Evolutionary conservation across 192 early-diverging fungal genomes (phyloP), one percentile per base, ranked within the genome.

Genomic region (Backusella sp.): DNA sequence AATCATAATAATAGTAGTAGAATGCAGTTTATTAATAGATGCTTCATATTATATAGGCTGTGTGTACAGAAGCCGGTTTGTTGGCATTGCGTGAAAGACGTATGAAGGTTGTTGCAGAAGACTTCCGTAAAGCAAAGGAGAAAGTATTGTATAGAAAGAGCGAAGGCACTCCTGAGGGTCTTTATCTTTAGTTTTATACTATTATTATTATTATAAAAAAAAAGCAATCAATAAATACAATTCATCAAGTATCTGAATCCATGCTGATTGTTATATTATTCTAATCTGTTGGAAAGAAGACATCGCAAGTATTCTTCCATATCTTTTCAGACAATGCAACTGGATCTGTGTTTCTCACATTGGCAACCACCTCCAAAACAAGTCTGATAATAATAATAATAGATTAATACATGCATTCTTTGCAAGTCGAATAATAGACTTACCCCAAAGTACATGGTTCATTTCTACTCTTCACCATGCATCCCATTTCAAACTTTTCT

Each of bases 1-100:
- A 23, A 35, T 17, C 36, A 3, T 12, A 39, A 11, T 39, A 39
- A 39, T 39, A 39, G 1, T 11, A 42, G 41, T 1, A 44, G 42
- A 17, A 17, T 17, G 2, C 34, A 19, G 32, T 37, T 37, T 2
- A 39, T 28, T 23, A 28, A 28, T 28, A 0, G 8, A 70, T 70
- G 14, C 44, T 26, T 41, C 12, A 14, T 26, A 56, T 56, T 26
- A 56, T 56, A 7, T 70, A 91, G 91, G 98, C 98, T 68, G 95
- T 99, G 74, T 99, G 98, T 86, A 99, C 98, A 6, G 98, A 99
- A 81, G 92, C 98, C n/a, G 98, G 98, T 68, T 86, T 99, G 78
- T 83, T 99, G 73, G 98, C 98, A 26, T 84, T 99, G 70, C 92
- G 98, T 56, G 98, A 99, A 86, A 92, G 98, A 76, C 89, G 98